Base-by-base conservation (phyloP, 2,329 filamentous ascomycete species). In the Penicillium sp. region DNA sequence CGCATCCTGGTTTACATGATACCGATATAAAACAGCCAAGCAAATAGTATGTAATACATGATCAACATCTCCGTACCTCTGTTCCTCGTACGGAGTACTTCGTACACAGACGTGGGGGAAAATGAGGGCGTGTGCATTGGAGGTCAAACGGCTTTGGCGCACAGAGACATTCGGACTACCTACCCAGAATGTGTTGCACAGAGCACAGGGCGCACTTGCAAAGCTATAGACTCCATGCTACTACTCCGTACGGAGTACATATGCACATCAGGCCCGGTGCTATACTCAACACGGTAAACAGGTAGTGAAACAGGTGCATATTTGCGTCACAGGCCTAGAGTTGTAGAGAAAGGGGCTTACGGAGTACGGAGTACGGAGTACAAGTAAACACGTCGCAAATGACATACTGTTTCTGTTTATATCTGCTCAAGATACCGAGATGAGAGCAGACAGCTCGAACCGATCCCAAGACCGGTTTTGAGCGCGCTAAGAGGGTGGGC, bases 61-160 rank as follows among this genome's bases (percentile, higher is more conserved):
- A 18, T 22, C 14, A 36, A 27, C 29, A 13, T 31, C 18, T 18
- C 39, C 31, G n/a, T 18, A 34, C 21, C 21, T 36, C 34, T n/a
- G 14, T 36, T 6, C 34, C n/a, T n/a, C 31, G 14, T 14, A 36
- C 34, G n/a, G 13, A n/a, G 21, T 14, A n/a, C n/a, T n/a, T n/a
- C n/a, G n/a, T n/a, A 14, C 6, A 16, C 14, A 29, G 16, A 14
- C 45, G 42, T 31, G 39, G 38, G 36, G 39, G 39, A 18, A 31
- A 18, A 3, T 22, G 39, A 24, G 45, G 22, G 46, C 46, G 51
- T 53, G 50, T 49, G 45, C 46, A 50, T 54, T 54, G 46, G 14
- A 38, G 11, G 34, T 11, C 5, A 11, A 16, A 34, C 45, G 21
- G 40, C 4, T 27, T 39, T 43, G 10, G 16, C 27, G 21, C 16